Base-by-base conservation (phyloP, 441 rosid species). In the Pelargonium fulgidum region DNA sequence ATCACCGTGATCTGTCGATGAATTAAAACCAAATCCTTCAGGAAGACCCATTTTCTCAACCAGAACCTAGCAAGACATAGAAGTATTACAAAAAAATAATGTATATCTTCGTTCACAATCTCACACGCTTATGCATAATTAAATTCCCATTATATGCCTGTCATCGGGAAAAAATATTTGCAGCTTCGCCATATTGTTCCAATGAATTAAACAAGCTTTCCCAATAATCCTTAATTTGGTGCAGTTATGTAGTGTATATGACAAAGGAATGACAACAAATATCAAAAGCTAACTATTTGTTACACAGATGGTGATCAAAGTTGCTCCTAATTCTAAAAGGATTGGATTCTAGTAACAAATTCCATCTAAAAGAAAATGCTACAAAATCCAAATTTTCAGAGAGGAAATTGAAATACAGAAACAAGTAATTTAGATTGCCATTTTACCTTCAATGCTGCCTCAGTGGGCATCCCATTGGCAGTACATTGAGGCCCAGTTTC, bases 11-110 rank as follows among this genome's bases (percentile, higher is more conserved):
- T 20, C 66, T 52, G 68, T 64, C 17, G 77, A 67, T 58, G 11
- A 7, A 54, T 7, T 9, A n/a, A 4, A 16, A 54, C 50, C 64
- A 65, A 29, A 70, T 73, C 77, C 86, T 68, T 81, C 82, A 1
- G 95, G 92, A 70, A 84, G 81, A 66, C 95, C 96, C 98, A 92
- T 92, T 77, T 92, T 92, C 83, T 92, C 96, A 72, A 87, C 96
- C 73, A 92, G 75, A 73, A 89, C 95, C 98, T 92, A 80, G 45
- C 70, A 54, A 16, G 24, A 72, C 41, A 68, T 42, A 29, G 7
- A 61, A 44, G 26, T 4, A 19, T 7, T 56, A 4, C 12, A n/a
- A 72, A 54, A n/a, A 3, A 36, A 39, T n/a, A 26, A 26, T 20
- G 41, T 36, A 52, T 6, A 52, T n/a, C 7, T 52, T 14, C 22